A percentile compares a stretch with the other conserved stretches of the same genome.
Evolutionary conservation across 177 flowering plant genomes (phyloP).

Genomic region (Vitis hybrid): DNA sequence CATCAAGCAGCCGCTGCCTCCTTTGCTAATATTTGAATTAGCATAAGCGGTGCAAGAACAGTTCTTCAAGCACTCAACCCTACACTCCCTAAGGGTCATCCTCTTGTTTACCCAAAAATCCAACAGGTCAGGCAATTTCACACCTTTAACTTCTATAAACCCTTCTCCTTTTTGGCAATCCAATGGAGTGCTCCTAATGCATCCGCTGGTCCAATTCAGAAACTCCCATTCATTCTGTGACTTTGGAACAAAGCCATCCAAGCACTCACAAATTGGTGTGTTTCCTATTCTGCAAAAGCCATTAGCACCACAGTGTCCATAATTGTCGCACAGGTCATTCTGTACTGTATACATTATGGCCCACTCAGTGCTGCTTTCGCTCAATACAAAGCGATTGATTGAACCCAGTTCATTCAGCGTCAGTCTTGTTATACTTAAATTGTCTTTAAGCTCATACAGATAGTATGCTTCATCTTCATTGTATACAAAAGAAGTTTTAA

Average conservation of each 20-base stretch:
- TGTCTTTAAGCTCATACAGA: neutral
- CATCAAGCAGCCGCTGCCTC: slow-evolving; percentile 31
- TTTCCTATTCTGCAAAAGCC: slow-evolving; percentile 20
- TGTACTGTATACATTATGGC: neutral
- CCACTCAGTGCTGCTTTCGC: slow-evolving; percentile 24
- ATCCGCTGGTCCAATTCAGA: slow-evolving; percentile 26
- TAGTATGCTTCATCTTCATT: slow-evolving; percentile 18
- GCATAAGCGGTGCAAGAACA: slow-evolving; percentile 43
- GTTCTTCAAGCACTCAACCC: slow-evolving; percentile 19
- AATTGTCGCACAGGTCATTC: slow-evolving; percentile 26
- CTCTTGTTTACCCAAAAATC: neutral
- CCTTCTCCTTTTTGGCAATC: slow-evolving; percentile 21
- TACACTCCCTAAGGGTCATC: slow-evolving; percentile 25
- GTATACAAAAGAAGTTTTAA: neutral
- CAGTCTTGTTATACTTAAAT: slow-evolving; percentile 1
- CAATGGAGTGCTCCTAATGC: slow-evolving; percentile 6
- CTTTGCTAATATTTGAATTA: slow-evolving; percentile 13
- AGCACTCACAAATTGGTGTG: slow-evolving; percentile 30
- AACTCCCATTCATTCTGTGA: slow-evolving; percentile 17
- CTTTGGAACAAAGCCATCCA: slow-evolving; percentile 33
- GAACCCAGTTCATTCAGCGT: slow-evolving; percentile 7
- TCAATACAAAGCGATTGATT: slow-evolving; percentile 7
- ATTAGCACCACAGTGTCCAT: slow-evolving; percentile 29
- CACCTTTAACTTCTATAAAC: neutral
- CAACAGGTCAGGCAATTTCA: slow-evolving; percentile 22